Evolutionary conservation across 2,329 filamentous ascomycete genomes (phyloP), one percentile per base, ranked within the genome.

Genomic region (Penicillium italicum): DNA sequence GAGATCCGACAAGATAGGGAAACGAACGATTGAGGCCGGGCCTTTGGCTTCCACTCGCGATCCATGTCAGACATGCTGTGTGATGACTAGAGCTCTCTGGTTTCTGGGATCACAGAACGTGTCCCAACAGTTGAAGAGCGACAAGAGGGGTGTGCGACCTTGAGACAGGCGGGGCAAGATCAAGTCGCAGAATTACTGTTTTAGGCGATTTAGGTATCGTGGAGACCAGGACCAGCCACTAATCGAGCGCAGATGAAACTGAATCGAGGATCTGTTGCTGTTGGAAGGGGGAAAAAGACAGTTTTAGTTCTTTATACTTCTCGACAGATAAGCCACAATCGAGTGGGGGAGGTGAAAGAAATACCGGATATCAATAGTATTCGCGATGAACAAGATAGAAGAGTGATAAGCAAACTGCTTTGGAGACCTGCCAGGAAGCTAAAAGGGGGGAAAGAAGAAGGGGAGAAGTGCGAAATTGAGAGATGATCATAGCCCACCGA

Each of bases 11-110:
- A 33, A 51, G 53, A 53, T 46, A 57, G 56, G 56, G 57, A 28
- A 28, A 85, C 90, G 74, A 80, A 94, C 90, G 90, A 94, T 78
- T 93, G 88, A 63, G 90, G 90, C 62, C 90, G 88, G 69, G 82
- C 84, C 71, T 79, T 92, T 65, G 89, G 88, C 82, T 91, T 85
- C 89, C 88, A 93, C 76, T 90, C 86, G 69, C 83, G 83, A 71
- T 90, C 87, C 63, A 83, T 82, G 77, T 90, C 87, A 62, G 86
- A 77, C 74, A 76, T 77, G 4, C 20, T 44, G 48, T 26, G 11
- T 33, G 37, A 11, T 34, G 10, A 20, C 30, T 7, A 65, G 37
- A 50, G 42, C 5, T 34, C 26, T 30, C 4, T 24, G 16, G 31
- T 42, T 31, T 37, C 22, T 30, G 30, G 14, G 9, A 40, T 36